Evolutionary conservation across 2,329 filamentous ascomycete genomes (phyloP), one percentile per base, ranked within the genome.

Genomic region (Penicillium sp.): DNA sequence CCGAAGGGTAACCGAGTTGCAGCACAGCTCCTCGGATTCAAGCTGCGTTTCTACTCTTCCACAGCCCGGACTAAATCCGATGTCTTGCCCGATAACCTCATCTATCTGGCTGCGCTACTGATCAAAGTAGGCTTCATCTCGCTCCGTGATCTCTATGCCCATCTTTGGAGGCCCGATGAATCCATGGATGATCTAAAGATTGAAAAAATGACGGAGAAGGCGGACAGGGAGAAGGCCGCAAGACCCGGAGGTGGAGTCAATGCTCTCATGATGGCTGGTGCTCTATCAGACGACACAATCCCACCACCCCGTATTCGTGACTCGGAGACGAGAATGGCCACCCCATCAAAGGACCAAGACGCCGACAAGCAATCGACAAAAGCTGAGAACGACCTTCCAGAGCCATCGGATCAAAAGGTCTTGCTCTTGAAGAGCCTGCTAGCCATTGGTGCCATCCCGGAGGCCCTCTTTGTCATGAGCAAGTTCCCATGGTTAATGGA

Each of bases 111-210:
- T 0, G 93, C 95, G 1, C 83, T 98, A 33, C 84, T 99, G 29
- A 93, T 99, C 77, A 99, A 99, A 77, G 91, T 97, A 63, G 96
- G 95, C 1, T 99, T 99, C 73, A 91, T 99, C 58, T 97, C 95
- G 1, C 80, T 99, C 7, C 84, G 87, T 52, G 95, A 99, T 70
- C 80, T 99, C 1, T 98, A 96, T 72, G 88, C 92, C 16, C 95
- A 99, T 72, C 83, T 99, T 1, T 96, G 92, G 80, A 92, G 95
- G 8, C 78, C 84, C 0, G 95, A 98, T 63, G 87, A 91, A 31
- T 82, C 86, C 4, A 98, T 99, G 93, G 84, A 89, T 39, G 80
- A 79, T 7, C 80, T 96, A 51, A 88, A 85, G 62, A 82, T 86
- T 42, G 85, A 87, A 63, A 87, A 90, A 60, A 78, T 88, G 72